Conservation (phyloP, 2,329 filamentous ascomycete species). For the Bipolaris cookei region DNA sequence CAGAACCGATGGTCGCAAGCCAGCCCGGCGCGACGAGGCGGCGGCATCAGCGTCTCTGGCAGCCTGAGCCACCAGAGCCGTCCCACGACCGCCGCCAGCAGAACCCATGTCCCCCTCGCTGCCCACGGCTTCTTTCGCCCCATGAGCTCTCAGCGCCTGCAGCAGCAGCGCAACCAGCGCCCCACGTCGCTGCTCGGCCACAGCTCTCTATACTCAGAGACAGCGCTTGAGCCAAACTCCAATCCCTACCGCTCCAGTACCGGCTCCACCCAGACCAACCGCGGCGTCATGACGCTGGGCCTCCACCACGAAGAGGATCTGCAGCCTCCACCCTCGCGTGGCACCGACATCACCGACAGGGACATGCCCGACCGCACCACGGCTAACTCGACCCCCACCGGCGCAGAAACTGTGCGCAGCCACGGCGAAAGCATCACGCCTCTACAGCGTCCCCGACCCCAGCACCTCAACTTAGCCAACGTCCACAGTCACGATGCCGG, state of each 20-base stretch:
- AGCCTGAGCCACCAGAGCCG: conserved; percentile 51
- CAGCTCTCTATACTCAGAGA: conserved; percentile 41
- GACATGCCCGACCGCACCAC: conserved; percentile 73
- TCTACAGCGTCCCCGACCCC: conserved; percentile 65
- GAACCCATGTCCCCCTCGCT: conserved; percentile 87
- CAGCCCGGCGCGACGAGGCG: conserved; percentile 64
- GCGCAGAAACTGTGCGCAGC: conserved; percentile 65
- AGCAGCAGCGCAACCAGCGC: conserved; percentile 78
- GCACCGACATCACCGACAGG: conserved; percentile 80
- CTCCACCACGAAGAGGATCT: conserved; percentile 44
- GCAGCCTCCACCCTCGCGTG: conserved; percentile 70
- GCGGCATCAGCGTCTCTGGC: conserved; percentile 51
- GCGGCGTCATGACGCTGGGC: conserved; percentile 36
- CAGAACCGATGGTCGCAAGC: conserved; percentile 60
- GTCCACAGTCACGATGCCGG: conserved; percentile 62
- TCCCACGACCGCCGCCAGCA: conserved; percentile 72
- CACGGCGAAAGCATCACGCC: conserved; percentile 80
- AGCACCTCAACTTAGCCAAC: conserved; percentile 66
- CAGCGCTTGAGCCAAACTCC: conserved; percentile 39
- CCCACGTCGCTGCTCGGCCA: conserved; percentile 51
- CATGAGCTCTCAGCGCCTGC: conserved; percentile 94
- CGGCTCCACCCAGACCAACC: conserved; percentile 46
- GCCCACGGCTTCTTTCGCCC: conserved; percentile 93
- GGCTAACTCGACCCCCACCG: conserved; percentile 75
- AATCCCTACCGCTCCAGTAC: conserved; percentile 48